A percentile compares a stretch with the other conserved stretches of the same genome.
These are phyloP conservation scores for Trapa bicornis DNA, from an alignment of 345 rosid species.

Conservation along the genomic window DNA sequence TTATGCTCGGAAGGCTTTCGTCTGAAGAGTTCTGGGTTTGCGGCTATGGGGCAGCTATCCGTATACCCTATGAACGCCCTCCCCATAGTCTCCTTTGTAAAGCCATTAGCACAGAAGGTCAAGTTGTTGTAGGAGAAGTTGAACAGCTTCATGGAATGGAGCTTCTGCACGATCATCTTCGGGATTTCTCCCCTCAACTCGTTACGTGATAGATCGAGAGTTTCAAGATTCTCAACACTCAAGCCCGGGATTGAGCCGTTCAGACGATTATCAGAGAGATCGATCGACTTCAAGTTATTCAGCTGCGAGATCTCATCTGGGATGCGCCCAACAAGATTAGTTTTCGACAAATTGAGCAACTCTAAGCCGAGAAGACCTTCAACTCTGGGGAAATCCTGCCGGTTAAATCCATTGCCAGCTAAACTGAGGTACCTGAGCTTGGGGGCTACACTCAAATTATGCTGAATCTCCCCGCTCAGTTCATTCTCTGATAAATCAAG, in stretches of 20 bases:
- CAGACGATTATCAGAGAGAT: slow-evolving; percentile 68
- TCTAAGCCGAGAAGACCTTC: slow-evolving; percentile 37
- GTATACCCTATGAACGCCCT: slow-evolving; percentile 50
- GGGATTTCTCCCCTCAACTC: slow-evolving; percentile 81
- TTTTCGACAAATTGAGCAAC: slow-evolving; percentile 67
- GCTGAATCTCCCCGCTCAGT: slow-evolving; percentile 57
- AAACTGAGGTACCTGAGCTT: slow-evolving; percentile 67
- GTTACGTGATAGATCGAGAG: slow-evolving; percentile 66
- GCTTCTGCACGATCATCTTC: slow-evolving; percentile 32
- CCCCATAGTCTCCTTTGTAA: slow-evolving; percentile 31
- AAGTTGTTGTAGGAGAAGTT: slow-evolving; percentile 89
- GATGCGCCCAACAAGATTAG: slow-evolving; percentile 51
- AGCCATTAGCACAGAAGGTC: slow-evolving; percentile 47
- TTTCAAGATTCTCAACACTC: slow-evolving; percentile 31
- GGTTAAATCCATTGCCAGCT: slow-evolving; percentile 61
- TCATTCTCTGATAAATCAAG: slow-evolving; percentile 85
- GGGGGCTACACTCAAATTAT: slow-evolving; percentile 29
- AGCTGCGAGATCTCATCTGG: slow-evolving; percentile 41
- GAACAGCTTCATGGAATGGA: slow-evolving; percentile 50
- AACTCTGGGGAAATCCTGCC: slow-evolving; percentile 44
- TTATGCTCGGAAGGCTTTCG: slow-evolving; percentile 28
- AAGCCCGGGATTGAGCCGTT: slow-evolving; percentile 45
- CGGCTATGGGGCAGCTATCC: slow-evolving; percentile 83
- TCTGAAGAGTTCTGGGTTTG: slow-evolving; percentile 47
- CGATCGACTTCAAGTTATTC: slow-evolving; percentile 42